Percentiles rank a stretch among this genome's conserved stretches.
Conservation (phyloP, 108 stramenopile species). For the Skeletonema potamos region DNA sequence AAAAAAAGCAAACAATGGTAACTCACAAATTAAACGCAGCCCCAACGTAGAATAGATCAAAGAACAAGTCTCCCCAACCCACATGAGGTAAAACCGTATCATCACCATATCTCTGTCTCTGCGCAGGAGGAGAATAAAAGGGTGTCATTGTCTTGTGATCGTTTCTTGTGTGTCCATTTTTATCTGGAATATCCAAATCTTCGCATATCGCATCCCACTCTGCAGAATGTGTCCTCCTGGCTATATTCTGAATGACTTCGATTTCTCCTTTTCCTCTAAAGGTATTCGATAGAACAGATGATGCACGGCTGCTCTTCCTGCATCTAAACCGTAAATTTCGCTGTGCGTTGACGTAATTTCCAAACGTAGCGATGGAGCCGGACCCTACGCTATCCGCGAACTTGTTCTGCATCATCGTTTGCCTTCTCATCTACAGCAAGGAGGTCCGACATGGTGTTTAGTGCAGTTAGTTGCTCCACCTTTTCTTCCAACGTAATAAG, state of each 20-base stretch:
- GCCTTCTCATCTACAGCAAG: no score
- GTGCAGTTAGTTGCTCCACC: no score
- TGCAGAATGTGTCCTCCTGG: neutral
- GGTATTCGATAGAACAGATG: neutral
- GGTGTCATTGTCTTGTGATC: neutral
- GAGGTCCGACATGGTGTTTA: no score
- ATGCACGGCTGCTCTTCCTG: neutral
- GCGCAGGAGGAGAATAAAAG: constrained; percentile 2
- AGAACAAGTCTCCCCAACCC: constrained; percentile 48
- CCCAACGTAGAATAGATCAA: constrained; percentile 45
- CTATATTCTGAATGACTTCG: neutral
- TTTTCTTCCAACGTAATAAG: no score
- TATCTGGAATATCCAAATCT: neutral
- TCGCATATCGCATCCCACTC: neutral
- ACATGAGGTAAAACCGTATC: constrained; percentile 19
- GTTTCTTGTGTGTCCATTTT: neutral
- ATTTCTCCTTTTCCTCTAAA: neutral
- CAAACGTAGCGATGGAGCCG: neutral
- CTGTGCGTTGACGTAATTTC: neutral
- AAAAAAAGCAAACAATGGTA: neutral
- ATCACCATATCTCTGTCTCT: constrained; percentile 5
- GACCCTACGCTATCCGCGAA: neutral
- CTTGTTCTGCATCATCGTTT: neutral
- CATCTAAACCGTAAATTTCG: neutral
- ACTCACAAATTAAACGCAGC: constrained; percentile 42